A percentile compares a stretch with the other conserved stretches of the same genome.
Conservation (phyloP, 1,284 basidiomycete genomes). For the Stereum hirsutum region DNA sequence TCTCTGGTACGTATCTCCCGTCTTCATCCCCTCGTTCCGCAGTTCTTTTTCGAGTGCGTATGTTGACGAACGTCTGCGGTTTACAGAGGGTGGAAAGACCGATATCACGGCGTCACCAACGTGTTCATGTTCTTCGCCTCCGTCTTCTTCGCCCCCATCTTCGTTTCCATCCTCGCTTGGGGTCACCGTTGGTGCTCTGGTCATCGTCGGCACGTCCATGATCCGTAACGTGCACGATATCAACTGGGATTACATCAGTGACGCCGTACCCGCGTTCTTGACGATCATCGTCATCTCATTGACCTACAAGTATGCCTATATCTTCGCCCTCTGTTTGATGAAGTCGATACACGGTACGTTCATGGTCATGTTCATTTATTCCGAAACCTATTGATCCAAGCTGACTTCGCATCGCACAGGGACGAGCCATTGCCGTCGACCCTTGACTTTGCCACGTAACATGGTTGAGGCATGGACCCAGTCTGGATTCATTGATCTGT, state of each 20-base stretch:
- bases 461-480: too few relatives aligned
- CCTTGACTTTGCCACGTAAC: too few relatives aligned
- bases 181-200: constrained; percentile 80
- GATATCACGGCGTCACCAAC: constrained; percentile 74
- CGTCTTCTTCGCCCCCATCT: constrained; percentile 87
- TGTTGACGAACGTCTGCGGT: too few relatives aligned
- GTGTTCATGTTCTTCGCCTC: constrained; percentile 78
- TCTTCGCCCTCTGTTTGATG: constrained; percentile 8
- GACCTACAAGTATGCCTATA: constrained; percentile 55
- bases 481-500: too few relatives aligned
- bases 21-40: too few relatives aligned
- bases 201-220: constrained; percentile 87
- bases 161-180: constrained; percentile 82
- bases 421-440: too few relatives aligned
- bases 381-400: too few relatives aligned
- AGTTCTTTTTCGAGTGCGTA: too few relatives aligned
- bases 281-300: constrained; percentile 72
- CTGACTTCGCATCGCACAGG: too few relatives aligned
- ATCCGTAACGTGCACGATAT: constrained; percentile 80
- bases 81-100: constrained; percentile 79
- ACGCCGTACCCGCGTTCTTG: constrained; percentile 79
- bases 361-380: too few relatives aligned
- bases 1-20: too few relatives aligned
- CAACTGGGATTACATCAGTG: constrained; percentile 86
- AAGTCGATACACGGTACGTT: too few relatives aligned